These are phyloP conservation scores for Saprolegnia parasitica DNA, from an alignment of 352 stramenopile genomes.

Conservation along the genomic window DNA sequence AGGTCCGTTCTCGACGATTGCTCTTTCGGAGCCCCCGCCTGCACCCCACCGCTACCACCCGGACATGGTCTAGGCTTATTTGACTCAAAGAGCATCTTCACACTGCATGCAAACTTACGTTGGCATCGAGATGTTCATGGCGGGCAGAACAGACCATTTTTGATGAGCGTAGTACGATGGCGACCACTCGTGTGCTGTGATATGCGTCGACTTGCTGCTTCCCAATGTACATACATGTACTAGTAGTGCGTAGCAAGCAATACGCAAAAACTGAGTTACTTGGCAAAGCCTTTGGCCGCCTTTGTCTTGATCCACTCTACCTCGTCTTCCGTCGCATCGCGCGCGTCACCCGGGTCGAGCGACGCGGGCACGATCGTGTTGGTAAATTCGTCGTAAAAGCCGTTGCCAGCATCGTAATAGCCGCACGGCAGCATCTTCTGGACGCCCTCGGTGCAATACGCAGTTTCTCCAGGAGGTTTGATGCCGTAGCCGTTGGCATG, in stretches of 20 bases:
- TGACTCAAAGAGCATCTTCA: neutral
- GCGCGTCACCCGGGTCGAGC: conserved; percentile 48
- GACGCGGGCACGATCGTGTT: conserved; percentile 45
- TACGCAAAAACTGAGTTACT: too few species aligned
- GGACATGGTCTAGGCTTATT: conserved; percentile 9
- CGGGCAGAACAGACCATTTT: neutral
- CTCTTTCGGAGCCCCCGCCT: neutral
- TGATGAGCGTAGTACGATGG: too few species aligned
- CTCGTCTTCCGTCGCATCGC: conserved; percentile 48
- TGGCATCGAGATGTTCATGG: too few species aligned
- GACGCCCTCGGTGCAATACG: conserved; percentile 19
- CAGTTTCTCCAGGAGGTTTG: conserved; percentile 19
- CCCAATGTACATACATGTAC: too few species aligned
- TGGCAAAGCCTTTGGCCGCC: conserved; percentile 63
- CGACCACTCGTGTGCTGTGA: too few species aligned
- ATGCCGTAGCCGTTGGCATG: conserved; percentile 2
- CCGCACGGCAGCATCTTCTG: conserved; percentile 51
- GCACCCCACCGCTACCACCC: conserved; percentile 7
- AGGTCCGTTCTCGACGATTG: conserved; percentile 14
- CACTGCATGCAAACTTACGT: neutral
- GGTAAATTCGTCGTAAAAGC: conserved; percentile 44
- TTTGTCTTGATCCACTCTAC: conserved; percentile 53
- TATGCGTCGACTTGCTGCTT: too few species aligned
- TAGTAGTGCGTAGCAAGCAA: too few species aligned
- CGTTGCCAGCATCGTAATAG: conserved; percentile 70